Base-by-base conservation (phyloP, 1,139 yeast genomes). In the Yamadazyma songkhlaensis region DNA sequence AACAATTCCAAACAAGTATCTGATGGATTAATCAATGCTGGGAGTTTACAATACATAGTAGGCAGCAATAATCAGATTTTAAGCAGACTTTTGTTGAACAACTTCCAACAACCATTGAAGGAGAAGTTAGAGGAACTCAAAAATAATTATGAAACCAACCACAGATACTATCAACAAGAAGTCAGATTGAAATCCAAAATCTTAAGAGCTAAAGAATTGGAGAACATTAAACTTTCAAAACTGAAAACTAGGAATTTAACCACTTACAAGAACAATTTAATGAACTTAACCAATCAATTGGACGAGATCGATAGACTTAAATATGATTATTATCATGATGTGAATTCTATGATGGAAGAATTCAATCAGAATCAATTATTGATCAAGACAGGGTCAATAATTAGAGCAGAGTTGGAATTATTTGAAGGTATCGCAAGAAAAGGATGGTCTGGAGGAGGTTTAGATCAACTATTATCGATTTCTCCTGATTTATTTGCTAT, bases 381-480 rank as follows among this genome's bases (percentile, higher is more conserved):
- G 31, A 57, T 63, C 9, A 68, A 72, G 41, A 72, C 87, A 1
- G 85, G 89, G 0, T 72, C 84, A 0, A 67, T 84, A 7, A 79
- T 86, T 2, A 64, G 88, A 37, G 92, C 94, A 2, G 92, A 87
- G 52, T 77, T 88, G 25, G 94, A 86, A 51, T 78, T 87, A 5
- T 81, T 79, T 49, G 95, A 85, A 52, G 83, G 85, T 14, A 78
- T 88, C 25, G 95, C 95, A 0, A 72, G 81, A 40, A 87, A 87
- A 55, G 94, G 95, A 7, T 83, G 90, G 88, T 73, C 84, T 9
- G 95, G 95, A 8, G 92, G 92, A 14, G 95, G 95, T 0, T 60
- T 86, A 29, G 95, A 87, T 53, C 81, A 76, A 22, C 61, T 87
- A 37, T 62, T 81, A 29, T 59, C 71, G n/a, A 57, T 69, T 34